Base-by-base conservation (phyloP, 2,329 filamentous ascomycete genomes). In the Sclerotinia subarctica region DNA sequence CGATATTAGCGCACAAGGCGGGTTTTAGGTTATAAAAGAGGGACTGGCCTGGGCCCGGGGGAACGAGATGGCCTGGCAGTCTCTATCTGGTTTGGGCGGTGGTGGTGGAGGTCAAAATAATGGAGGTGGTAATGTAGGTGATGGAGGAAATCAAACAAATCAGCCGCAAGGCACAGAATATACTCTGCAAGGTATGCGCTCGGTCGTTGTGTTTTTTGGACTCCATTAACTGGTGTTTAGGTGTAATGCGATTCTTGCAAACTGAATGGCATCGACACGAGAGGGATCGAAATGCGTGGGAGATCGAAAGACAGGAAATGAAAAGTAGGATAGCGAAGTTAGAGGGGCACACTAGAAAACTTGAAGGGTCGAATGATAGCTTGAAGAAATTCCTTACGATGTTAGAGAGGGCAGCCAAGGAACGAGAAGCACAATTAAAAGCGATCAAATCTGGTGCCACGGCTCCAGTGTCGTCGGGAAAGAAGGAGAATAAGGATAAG, bases 241-340 rank as follows among this genome's bases (percentile, higher is more conserved):
- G 95, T 77, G 95, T 99, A 49, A 99, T 99, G 95, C 94, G 95
- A 80, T 99, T 99, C 79, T 88, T 99, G 51, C 95, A 99, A 82
- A 95, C 95, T 59, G 94, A 99, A 86, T 99, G 95, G 95, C 95
- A 99, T 81, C 90, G 93, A 74, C 94, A 99, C 80, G 95, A 99
- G 81, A 91, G 95, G 80, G 95, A 97, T 78, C 89, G 95, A 75
- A 99, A 99, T 81, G 90, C 93, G 49, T 99, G 95, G 95, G 95
- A 99, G 80, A 99, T 99, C 78, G 95, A 99, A 81, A 90, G 93
- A 77, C 95, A 96, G 76, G 95, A 99, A 82, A 98, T 99, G 95
- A 97, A 96, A 83, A 93, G 92, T 73, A 90, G 96, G 77, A 97
- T 99, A 81, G 94, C 94, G 64, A 91, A 92, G 76, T 87, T 98